Base-by-base conservation (phyloP, 768 basidiomycete species). In the Dentipellis sp. region DNA sequence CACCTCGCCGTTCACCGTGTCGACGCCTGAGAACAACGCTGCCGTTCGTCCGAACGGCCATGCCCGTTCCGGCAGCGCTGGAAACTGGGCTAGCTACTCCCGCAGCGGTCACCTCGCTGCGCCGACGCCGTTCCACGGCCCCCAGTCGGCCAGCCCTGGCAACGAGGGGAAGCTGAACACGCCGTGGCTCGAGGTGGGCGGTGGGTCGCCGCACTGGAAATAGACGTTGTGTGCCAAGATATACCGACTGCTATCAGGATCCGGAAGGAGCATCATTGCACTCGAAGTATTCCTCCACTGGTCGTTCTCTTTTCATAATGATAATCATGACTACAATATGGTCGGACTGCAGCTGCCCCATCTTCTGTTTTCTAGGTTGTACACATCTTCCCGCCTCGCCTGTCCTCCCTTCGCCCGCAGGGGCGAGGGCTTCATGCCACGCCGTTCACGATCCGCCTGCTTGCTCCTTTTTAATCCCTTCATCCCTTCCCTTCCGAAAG, bases 41-140 rank as follows among this genome's bases (percentile, higher is more conserved):
- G 68, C 72, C 46, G 64, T 40, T 61, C 74, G 86, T 56, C 72
- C 74, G 29, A 81, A 75, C 55, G 84, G 85, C 38, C 88, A 91
- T 65, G 80, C 81, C 57, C 83, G 88, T 58, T 81, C 86, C 46
- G 88, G 88, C 48, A 90, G 88, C 67, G 85, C 84, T 23, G 87
- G 87, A 35, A 90, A 88, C 66, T 90, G 88, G 88, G 84, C 75
- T 45, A 80, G 71, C 63, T 74, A 86, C 62, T 66, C 80, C 23
- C 78, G 83, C 50, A 78, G 73, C 66, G 78, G 71, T 64, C 76
- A 76, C 65, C 71, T 83, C 53, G 70, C 71, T 53, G 71, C 74
- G 57, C 73, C 75, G 38, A 71, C 74, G n/a, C 66, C 80, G 39
- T 81, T 80, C 62, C 55, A 59, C 39, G 61, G 69, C 52, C 74